Evolutionary conservation across 306 rosid species (phyloP), one percentile per base, ranked within the genome.

Genomic region (Ochetophila trinervis): DNA sequence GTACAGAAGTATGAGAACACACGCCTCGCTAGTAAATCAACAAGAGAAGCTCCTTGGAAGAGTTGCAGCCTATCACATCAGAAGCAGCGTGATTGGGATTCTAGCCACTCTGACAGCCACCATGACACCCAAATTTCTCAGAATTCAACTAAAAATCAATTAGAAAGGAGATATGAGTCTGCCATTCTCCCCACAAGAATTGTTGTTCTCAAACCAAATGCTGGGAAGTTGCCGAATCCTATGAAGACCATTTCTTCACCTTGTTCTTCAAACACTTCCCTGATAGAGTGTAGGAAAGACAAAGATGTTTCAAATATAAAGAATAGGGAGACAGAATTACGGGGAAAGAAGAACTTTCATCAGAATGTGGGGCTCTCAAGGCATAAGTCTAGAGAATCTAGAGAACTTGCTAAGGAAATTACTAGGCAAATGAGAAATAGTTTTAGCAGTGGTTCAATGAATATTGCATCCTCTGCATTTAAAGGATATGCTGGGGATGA

Each of bases 181-280:
- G 66, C 61, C 69, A 67, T 81, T 48, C 78, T 49, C 62, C 88
- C 98, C 18, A 93, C 87, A 73, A 82, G 84, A 76, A 93, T 93
- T 64, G 97, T 93, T 67, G 94, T 93, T 65, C 81, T 93, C 63
- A 93, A 93, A 69, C 98, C 98, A 23, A 93, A 93, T 73, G 51
- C 86, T 52, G 97, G 96, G 66, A 87, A 83, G 83, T 68, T 76
- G 20, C 83, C 79, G 66, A 81, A 58, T 78, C 76, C 76, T 71
- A 20, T 82, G 37, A 52, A 80, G 57, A 53, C 74, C 51, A 77
- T 45, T 40, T 74, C 87, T 18, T 64, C 89, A 44, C 82, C 94
- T 20, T 77, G 86, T 79, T 87, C 96, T 78, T 67, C 95, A 2
- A 84, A 67, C 61, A 60, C 70, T 68, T 82, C 86, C 50, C 63